Conservation (phyloP, 2,329 filamentous ascomycete species). For the Lasiodiplodia sp. region DNA sequence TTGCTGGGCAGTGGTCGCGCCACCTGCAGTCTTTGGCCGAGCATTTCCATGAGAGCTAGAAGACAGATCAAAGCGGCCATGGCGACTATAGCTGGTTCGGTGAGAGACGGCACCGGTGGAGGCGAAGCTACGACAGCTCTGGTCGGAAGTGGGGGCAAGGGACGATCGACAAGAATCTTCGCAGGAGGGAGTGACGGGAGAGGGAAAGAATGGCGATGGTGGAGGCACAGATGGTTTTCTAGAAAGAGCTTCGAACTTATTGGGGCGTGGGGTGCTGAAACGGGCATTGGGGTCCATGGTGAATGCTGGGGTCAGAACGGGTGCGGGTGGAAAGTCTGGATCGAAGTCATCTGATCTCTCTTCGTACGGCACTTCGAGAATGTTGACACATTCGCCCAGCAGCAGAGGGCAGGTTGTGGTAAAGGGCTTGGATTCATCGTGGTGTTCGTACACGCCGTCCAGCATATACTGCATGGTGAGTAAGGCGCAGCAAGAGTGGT, state of each 20-base stretch:
- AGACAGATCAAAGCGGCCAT: background rate
- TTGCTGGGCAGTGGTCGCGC: background rate
- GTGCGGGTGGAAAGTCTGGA: background rate
- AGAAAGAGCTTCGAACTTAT: conserved; percentile 28
- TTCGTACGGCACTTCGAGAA: conserved; percentile 80
- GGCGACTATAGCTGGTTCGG: conserved; percentile 12
- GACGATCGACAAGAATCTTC: conserved; percentile 8
- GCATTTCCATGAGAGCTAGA: background rate
- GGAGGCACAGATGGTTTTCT: conserved; percentile 16
- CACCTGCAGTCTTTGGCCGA: background rate
- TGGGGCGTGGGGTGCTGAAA: conserved; percentile 69
- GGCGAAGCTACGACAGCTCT: background rate
- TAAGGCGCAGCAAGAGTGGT: background rate
- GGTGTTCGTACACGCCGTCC: conserved; percentile 77
- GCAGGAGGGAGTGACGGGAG: conserved; percentile 24
- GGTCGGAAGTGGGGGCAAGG: background rate
- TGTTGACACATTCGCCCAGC: conserved; percentile 87
- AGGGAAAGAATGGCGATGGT: conserved; percentile 20
- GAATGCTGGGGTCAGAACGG: conserved; percentile 61
- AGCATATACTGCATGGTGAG: conserved; percentile 73
- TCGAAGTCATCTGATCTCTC: conserved; percentile 11
- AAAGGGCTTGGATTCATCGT: conserved; percentile 74
- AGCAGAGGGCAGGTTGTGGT: conserved; percentile 85
- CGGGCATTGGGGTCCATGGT: conserved; percentile 76
- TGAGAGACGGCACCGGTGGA: background rate